Conservation (phyloP, 2,329 filamentous ascomycete species). For the Epichloe uncinata region DNA sequence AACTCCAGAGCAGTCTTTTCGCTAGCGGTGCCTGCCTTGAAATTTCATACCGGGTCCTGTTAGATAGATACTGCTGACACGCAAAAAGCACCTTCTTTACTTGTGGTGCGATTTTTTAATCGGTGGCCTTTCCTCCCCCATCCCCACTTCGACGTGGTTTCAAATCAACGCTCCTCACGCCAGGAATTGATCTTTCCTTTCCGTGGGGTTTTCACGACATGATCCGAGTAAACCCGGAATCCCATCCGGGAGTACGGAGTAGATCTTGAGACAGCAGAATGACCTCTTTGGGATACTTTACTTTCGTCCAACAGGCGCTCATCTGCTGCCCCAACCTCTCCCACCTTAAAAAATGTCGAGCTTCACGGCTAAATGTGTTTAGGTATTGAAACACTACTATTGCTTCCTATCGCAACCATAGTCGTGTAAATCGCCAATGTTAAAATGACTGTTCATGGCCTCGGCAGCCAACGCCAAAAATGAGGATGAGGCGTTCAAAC, state of each 20-base stretch:
- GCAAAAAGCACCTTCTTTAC: neutral
- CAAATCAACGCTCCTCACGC: neutral
- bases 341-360: neutral
- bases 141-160: neutral
- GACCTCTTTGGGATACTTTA: too few relatives aligned
- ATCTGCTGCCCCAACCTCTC: neutral
- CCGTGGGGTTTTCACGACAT: neutral
- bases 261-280: neutral
- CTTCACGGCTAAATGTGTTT: constrained; percentile 9
- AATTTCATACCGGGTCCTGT: constrained; percentile 61
- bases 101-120: neutral
- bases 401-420: neutral
- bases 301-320: neutral
- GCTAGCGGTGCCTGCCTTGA: constrained; percentile 84
- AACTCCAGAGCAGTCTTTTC: constrained; percentile 69
- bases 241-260: neutral
- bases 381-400: constrained; percentile 1
- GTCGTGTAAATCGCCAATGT: constrained; percentile 4
- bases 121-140: neutral
- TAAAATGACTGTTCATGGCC: neutral
- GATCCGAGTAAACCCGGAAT: neutral
- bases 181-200: neutral
- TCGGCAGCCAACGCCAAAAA: constrained; percentile 1
- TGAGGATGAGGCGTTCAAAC: constrained; percentile 5
- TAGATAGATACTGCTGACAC: constrained; percentile 89